A percentile compares a stretch with the other conserved stretches of the same genome.
Evolutionary conservation across 345 rosid species (phyloP).

Genomic region (Populus simonii): DNA sequence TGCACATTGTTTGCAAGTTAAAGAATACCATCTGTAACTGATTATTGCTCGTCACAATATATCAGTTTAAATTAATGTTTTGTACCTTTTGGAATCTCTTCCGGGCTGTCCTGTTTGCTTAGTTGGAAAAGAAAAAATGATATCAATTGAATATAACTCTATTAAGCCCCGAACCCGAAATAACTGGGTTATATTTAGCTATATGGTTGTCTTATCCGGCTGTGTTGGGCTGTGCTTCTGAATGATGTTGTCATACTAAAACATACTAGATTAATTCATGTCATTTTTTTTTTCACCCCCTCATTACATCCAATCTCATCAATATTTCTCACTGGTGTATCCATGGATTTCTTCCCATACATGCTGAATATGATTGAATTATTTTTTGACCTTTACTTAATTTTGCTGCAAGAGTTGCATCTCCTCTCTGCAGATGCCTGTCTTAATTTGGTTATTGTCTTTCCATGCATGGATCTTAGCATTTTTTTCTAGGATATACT

Average conservation of each 20-base stretch:
- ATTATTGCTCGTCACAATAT: neutral
- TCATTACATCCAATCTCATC: neutral
- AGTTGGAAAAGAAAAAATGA: neutral
- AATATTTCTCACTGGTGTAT: neutral
- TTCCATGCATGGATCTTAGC: neutral
- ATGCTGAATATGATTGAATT: neutral
- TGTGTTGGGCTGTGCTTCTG: too few relatives aligned
- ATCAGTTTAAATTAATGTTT: neutral
- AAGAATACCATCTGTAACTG: neutral
- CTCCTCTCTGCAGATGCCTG: neutral
- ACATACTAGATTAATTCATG: neutral
- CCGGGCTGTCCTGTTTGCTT: neutral
- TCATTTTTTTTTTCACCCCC: too few relatives aligned
- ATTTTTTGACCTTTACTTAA: neutral
- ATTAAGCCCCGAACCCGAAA: neutral
- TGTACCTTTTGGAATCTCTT: neutral
- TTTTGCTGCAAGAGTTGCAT: too few relatives aligned
- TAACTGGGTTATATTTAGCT: neutral
- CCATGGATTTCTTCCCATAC: neutral
- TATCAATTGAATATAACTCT: neutral
- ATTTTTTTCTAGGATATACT: too few relatives aligned
- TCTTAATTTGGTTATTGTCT: neutral
- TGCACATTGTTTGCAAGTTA: neutral
- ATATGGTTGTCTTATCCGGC: neutral
- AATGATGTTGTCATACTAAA: too few relatives aligned